Base-by-base conservation (phyloP, 2,329 filamentous ascomycete species). In the Claviceps pazoutovae region DNA sequence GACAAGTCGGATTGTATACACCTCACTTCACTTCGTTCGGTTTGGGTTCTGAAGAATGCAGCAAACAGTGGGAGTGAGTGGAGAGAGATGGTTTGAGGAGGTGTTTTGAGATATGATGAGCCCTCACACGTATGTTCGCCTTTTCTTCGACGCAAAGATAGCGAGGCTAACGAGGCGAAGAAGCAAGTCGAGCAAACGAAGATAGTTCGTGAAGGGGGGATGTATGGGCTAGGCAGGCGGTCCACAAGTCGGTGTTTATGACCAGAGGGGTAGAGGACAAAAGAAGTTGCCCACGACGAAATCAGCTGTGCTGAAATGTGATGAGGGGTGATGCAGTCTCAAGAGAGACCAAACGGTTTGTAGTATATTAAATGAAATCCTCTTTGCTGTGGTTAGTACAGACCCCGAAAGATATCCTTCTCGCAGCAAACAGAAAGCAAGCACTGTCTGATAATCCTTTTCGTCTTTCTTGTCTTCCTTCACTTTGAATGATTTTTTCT, bases 321-420 rank as follows among this genome's bases (percentile, higher is more conserved):
- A 34, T 34, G 30, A 34, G 9, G 30, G 30, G 8, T 34, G 9
- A 34, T 34, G 30, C 30, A 34, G 30, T 4, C 30, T 34, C 30
- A 11, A 11, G 30, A 34, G 30, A 34, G 9, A 34, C 30, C 9
- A 11, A 34, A 34, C 30, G 9, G 26, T 52, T 37, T 51, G 50
- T 51, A 39, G 34, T 52, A 52, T 52, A 52, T 52, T 52, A 52
- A 51, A 34, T 34, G 30, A 34, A 34, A 34, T 11, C 30, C 30
- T 34, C 30, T 34, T 34, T 34, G 30, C 30, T 34, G 30, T 34
- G 9, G 30, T 34, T 34, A 34, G 30, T 34, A 34, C 30, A 34
- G 30, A 34, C 9, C 9, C 30, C 30, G 30, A 11, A 34, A 34
- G 30, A 34, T 34, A 34, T 34, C 30, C 30, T 34, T 30, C 30